Conservation (phyloP, 2,329 filamentous ascomycete species). For the Samsoniella hepiali region DNA sequence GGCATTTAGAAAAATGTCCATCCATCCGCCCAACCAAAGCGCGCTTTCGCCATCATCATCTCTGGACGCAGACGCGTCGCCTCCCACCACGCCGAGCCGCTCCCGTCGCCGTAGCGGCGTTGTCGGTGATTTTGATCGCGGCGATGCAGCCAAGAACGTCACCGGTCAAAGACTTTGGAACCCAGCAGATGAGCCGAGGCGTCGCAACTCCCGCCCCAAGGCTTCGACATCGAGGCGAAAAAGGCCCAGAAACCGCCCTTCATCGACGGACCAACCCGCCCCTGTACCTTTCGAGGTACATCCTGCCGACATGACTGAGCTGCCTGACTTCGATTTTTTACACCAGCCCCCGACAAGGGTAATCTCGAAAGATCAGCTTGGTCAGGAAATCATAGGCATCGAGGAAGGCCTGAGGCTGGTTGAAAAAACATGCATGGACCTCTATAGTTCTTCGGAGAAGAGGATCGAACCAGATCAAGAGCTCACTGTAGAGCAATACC, state of each 20-base stretch:
- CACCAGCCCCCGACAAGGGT: conserved; percentile 60
- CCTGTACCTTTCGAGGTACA: neutral
- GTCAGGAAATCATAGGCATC: conserved; percentile 78
- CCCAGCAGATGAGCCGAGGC: conserved; percentile 24
- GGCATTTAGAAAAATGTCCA: conserved; percentile 25
- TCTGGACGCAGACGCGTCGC: conserved; percentile 22
- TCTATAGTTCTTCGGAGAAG: conserved; percentile 61
- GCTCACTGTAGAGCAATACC: conserved; percentile 66
- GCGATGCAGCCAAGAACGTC: conserved; percentile 22
- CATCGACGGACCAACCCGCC: neutral
- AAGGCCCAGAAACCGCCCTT: neutral
- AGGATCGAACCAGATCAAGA: conserved; percentile 41
- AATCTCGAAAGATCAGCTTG: conserved; percentile 74
- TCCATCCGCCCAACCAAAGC: conserved; percentile 16
- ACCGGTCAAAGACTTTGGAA: conserved; percentile 30
- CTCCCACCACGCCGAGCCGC: conserved; percentile 20
- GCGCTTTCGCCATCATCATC: conserved; percentile 29
- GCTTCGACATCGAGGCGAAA: neutral
- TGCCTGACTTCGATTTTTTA: neutral
- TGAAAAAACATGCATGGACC: conserved; percentile 81
- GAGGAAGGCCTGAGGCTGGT: conserved; percentile 84
- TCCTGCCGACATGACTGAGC: neutral
- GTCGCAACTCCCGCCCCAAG: neutral
- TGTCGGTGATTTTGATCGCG: conserved; percentile 27
- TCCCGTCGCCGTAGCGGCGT: conserved; percentile 5